Conservation (phyloP, 139 green algal species). For the Chlorella sp. region DNA sequence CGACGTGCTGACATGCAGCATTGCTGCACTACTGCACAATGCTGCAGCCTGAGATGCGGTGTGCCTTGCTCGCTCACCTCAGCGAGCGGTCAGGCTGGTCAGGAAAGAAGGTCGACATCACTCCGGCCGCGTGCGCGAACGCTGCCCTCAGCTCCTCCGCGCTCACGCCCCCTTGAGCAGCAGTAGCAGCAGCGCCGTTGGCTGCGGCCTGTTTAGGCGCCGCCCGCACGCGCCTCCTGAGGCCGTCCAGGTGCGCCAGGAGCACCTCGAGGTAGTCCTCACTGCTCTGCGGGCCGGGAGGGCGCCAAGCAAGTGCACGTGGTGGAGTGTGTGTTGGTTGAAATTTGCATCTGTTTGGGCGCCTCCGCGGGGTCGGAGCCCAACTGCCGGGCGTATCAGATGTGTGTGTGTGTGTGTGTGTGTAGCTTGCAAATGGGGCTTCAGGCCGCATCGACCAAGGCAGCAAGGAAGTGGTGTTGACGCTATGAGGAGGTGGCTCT, state of each 20-base stretch:
- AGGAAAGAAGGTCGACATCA: slow-evolving; percentile 52
- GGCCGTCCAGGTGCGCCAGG: slow-evolving; percentile 58
- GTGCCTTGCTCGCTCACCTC: not conserved
- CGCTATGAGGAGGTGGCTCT: too few species aligned
- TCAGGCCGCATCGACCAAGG: too few species aligned
- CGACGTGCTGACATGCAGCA: too few species aligned
- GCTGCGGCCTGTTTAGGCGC: not conserved
- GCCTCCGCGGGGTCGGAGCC: too few species aligned
- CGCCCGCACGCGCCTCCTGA: slow-evolving; percentile 27
- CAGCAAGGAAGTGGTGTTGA: too few species aligned
- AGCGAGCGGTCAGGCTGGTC: slow-evolving; percentile 38
- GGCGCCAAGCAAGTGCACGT: too few species aligned
- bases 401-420: too few species aligned
- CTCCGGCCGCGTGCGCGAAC: slow-evolving; percentile 21
- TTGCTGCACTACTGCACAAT: not conserved
- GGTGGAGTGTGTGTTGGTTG: too few species aligned
- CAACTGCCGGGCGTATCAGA: too few species aligned
- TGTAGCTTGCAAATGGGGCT: too few species aligned
- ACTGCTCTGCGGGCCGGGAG: slow-evolving; percentile 22
- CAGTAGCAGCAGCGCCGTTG: not conserved
- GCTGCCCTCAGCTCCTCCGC: slow-evolving; percentile 15
- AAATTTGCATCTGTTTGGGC: too few species aligned
- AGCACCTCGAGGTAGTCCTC: slow-evolving; percentile 66
- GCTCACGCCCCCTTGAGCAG: too few species aligned
- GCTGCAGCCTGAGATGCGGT: not conserved